phyloP scores from a whole-genome alignment of 192 early-diverging fungal species.

The Spizellomyces punctatus region DNA sequence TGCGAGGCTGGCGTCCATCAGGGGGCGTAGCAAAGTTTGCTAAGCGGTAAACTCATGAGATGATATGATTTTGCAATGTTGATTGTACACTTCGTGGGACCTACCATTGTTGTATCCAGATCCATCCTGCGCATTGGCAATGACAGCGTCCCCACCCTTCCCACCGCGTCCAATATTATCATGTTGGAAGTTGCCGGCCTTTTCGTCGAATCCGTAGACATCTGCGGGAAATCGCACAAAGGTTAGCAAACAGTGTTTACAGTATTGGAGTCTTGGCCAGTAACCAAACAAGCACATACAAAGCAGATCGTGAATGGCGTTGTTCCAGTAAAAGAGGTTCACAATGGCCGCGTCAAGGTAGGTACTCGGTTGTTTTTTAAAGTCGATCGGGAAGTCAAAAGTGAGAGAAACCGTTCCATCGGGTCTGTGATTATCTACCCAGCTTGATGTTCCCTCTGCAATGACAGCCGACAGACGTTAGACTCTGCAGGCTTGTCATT shows the following conservation, averaged over 20 bases:
- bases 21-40: constrained; percentile 97
- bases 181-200: constrained; percentile 93
- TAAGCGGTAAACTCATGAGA: neutral
- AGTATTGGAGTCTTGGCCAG: constrained; percentile 47
- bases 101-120: constrained; percentile 80
- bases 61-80: too few species aligned
- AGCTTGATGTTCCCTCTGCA: constrained; percentile 64
- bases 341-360: constrained; percentile 81
- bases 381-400: constrained; percentile 80
- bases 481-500: neutral
- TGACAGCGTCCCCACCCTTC: constrained; percentile 77
- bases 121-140: constrained; percentile 92
- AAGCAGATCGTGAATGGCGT: constrained; percentile 87
- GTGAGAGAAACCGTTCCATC: constrained; percentile 48
- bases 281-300: constrained; percentile 39
- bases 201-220: constrained; percentile 89
- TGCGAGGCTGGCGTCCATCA: constrained; percentile 85
- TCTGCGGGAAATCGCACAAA: constrained; percentile 53
- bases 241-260: too few species aligned
- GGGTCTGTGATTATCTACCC: constrained; percentile 79
- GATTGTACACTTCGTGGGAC: neutral
- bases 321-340: constrained; percentile 93
- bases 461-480: neutral
- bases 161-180: constrained; percentile 84
- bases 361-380: constrained; percentile 60